phyloP scores from a whole-genome alignment of 495 filamentous ascomycete species.

The Halenospora varia region DNA sequence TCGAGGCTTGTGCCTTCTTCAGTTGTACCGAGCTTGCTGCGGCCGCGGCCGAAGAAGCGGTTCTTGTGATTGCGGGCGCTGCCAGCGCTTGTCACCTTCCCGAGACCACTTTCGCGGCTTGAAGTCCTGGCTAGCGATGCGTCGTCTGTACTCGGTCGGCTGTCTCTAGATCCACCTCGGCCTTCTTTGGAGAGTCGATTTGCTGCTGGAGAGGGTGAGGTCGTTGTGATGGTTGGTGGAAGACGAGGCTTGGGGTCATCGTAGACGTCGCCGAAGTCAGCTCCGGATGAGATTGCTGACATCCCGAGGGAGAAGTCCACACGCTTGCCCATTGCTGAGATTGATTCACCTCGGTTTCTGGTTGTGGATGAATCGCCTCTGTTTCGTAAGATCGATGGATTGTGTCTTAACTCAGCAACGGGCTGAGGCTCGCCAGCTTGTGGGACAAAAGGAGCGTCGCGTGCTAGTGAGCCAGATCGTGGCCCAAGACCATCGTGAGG shows the following conservation, averaged over 20 bases:
- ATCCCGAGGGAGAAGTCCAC: conserved; percentile 78
- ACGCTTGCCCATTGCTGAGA: conserved; percentile 57
- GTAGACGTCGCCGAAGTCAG: conserved; percentile 66
- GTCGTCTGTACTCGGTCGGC: conserved; percentile 3
- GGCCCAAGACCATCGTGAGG: conserved; percentile 14
- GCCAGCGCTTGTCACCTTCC: not conserved
- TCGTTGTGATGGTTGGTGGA: conserved; percentile 8
- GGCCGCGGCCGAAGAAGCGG: conserved; percentile 30
- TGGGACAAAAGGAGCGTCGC: conserved; percentile 40
- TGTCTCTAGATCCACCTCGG: not conserved
- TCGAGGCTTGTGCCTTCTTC: conserved; percentile 26
- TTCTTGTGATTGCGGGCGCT: conserved; percentile 28
- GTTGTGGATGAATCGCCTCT: conserved; percentile 31
- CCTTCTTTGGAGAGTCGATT: no score
- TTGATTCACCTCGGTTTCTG: conserved; percentile 53
- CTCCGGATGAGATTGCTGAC: conserved; percentile 51
- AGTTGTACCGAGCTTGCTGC: conserved; percentile 15
- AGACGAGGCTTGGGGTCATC: conserved; percentile 38
- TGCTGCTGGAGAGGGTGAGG: conserved; percentile 6
- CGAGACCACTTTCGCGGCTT: conserved; percentile 12
- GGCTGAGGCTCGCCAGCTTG: no score
- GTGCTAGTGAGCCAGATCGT: conserved; percentile 12
- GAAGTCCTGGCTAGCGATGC: conserved; percentile 13
- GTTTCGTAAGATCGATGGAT: conserved; percentile 53
- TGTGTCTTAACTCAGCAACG: conserved; percentile 19